Base-by-base conservation (phyloP, 2,329 filamentous ascomycete genomes). In the Aspergillus tamarii region DNA sequence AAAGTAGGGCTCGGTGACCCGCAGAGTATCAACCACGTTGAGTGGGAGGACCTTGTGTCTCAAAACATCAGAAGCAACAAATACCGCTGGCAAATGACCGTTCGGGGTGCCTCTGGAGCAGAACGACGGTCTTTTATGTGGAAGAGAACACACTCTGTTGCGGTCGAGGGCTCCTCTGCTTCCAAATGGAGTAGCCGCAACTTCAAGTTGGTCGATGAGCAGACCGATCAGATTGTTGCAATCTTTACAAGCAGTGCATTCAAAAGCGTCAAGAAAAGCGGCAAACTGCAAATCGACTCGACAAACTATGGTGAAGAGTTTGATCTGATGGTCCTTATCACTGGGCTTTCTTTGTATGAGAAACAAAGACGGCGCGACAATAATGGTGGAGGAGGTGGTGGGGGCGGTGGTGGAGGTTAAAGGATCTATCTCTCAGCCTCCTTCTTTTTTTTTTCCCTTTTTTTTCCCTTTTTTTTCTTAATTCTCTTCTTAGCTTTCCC, bases 1-100 rank as follows among this genome's bases (percentile, higher is more conserved):
- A 74, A 76, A 62, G 66, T 79, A 43, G 75, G 75, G 9, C 65
- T 78, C 11, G 73, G 75, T 43, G 68, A 78, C 52, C 74, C 74
- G 5, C 57, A 62, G 6, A 57, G 66, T 9, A 55, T 67, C 26
- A 66, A 64, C n/a, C 52, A 57, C 7, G 66, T 77, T 30, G 60
- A 62, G 14, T 79, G 75, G 74, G 73, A 76, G 59, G 69, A 73
- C 21, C 63, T 79, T 7, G 68, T 67, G 36, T 70, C 69, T 43
- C 69, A 74, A 50, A 72, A 71, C 21, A 45, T 66, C 48, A 45
- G 65, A 39, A 67, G 68, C 16, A 69, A 65, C 12, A 71, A 67
- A 63, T 77, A 76, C 57, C 70, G 70, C 14, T 74, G 75, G 61
- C 69, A 74, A 26, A 70, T 74, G 48, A 67, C 67, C 4, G 12